Conservation (phyloP, 1,284 basidiomycete species). For the Rhodotorula glutinis region DNA sequence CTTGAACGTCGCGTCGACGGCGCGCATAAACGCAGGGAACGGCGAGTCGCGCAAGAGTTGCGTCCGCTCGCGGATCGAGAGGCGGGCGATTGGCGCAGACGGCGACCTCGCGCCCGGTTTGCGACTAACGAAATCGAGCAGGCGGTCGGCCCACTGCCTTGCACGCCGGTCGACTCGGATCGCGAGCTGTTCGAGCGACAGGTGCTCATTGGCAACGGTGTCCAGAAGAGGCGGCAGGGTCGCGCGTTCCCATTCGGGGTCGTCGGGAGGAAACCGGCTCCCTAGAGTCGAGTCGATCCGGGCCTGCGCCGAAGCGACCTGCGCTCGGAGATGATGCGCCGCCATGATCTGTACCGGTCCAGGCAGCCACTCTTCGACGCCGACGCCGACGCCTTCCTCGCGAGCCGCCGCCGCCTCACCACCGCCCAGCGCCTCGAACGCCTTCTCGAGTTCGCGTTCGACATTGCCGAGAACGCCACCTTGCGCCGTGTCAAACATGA, state of each 20-base stretch:
- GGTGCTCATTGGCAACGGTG: background rate
- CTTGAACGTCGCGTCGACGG: background rate
- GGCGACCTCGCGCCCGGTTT: background rate
- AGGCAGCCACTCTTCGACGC: background rate
- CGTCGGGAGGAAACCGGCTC: background rate
- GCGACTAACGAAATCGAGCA: background rate
- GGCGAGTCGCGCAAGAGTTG: constrained; percentile 10
- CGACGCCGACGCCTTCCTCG: background rate
- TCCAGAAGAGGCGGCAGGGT: background rate
- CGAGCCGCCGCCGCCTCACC: background rate
- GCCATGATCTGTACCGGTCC: constrained; percentile 9
- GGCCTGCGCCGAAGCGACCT: background rate
- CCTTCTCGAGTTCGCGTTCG: background rate
- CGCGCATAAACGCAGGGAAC: constrained; percentile 3
- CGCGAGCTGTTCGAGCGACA: constrained; percentile 3
- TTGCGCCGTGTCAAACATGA: background rate
- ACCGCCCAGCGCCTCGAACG: background rate
- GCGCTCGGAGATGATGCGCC: constrained; percentile 5
- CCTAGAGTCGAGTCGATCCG: background rate
- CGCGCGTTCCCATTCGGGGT: background rate
- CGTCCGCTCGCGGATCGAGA: background rate
- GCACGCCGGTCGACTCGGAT: constrained; percentile 7
- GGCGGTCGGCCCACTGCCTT: background rate
- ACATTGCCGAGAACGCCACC: constrained; percentile 11
- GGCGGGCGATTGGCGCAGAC: background rate